A percentile compares a stretch with the other conserved stretches of the same genome.
phyloP scores from a whole-genome alignment of 2,329 filamentous ascomycete species.

The Fusarium praegraminearum region DNA sequence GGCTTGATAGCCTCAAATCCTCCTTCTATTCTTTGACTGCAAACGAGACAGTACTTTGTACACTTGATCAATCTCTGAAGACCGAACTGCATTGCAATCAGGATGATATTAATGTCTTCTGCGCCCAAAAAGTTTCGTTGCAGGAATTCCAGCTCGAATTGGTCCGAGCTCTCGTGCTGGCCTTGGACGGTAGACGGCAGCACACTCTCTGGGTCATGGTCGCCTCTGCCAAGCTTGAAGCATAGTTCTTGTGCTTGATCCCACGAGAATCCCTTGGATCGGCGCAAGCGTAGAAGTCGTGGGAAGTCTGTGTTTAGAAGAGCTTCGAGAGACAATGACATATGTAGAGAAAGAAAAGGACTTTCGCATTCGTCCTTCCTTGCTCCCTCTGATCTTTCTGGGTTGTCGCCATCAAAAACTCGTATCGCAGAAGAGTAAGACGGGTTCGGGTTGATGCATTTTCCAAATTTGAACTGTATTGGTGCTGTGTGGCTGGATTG shows the following conservation, averaged over 20 bases:
- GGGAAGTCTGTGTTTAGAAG: constrained; percentile 73
- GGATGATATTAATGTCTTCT: constrained; percentile 61
- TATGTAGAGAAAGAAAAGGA: constrained; percentile 65
- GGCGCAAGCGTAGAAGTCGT: constrained; percentile 70
- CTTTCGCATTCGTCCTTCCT: constrained; percentile 10
- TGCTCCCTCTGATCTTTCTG: constrained; percentile 9
- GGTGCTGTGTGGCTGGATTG: constrained; percentile 50
- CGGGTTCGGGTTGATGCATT: constrained; percentile 80
- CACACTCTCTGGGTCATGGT: not conserved
- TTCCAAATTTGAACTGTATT: constrained; percentile 73
- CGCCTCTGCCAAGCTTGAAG: constrained; percentile 19
- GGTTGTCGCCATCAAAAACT: constrained; percentile 16
- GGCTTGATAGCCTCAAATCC: constrained; percentile 79
- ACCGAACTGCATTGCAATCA: constrained; percentile 78
- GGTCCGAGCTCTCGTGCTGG: constrained; percentile 6
- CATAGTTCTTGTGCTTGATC: constrained; percentile 51
- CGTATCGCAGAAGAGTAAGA: constrained; percentile 64
- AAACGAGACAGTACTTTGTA: constrained; percentile 88
- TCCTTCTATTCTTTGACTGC: constrained; percentile 74
- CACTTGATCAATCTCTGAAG: constrained; percentile 83
- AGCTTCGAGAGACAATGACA: constrained; percentile 75
- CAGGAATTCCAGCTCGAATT: constrained; percentile 34
- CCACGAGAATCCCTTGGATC: constrained; percentile 69
- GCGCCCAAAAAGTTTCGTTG: constrained; percentile 51
- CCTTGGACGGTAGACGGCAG: not conserved